Evolutionary conservation across 192 early-diverging fungal genomes (phyloP), one percentile per base, ranked within the genome.

Genomic region (Entomortierella chlamydospora): DNA sequence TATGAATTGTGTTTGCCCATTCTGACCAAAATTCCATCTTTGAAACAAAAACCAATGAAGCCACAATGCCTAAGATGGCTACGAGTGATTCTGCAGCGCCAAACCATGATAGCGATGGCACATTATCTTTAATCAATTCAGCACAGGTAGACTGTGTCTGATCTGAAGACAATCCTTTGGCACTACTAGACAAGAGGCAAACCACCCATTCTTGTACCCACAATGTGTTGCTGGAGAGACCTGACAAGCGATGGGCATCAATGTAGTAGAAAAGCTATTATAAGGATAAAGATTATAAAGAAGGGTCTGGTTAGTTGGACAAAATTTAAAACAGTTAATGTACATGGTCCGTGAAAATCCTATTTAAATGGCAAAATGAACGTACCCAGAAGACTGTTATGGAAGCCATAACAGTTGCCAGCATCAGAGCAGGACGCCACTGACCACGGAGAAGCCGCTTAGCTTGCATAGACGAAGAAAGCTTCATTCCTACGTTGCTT

Each of bases 341-440:
- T n/a, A n/a, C n/a, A n/a, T n/a, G n/a, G n/a, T n/a, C n/a, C n/a
- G n/a, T n/a, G n/a, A n/a, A n/a, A n/a, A n/a, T n/a, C n/a, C n/a
- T n/a, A n/a, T n/a, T n/a, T n/a, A n/a, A n/a, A n/a, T n/a, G n/a
- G n/a, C n/a, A n/a, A n/a, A n/a, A n/a, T n/a, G 17, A 56, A 13
- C 18, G 57, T 68, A 68, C 73, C 73, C 76, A 79, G 60, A 79
- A 79, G 26, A 79, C 57, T 0, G 68, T 70, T 4, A 79, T 29
- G 23, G 57, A 65, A 6, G 50, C 33, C 51, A 70, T 65, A 37
- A 54, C 52, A 13, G 68, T 70, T 22, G 47, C 61, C 15, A 70
- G 25, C 76, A 79, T 79, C 11, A 79, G 45, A 20, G 68, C 76
- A 30, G 76, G 76, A 37, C 76, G 76, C 76, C 76, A 79, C 50